These are phyloP conservation scores for Populus pruinosa DNA, from an alignment of 345 rosid species.

Conservation along the genomic window DNA sequence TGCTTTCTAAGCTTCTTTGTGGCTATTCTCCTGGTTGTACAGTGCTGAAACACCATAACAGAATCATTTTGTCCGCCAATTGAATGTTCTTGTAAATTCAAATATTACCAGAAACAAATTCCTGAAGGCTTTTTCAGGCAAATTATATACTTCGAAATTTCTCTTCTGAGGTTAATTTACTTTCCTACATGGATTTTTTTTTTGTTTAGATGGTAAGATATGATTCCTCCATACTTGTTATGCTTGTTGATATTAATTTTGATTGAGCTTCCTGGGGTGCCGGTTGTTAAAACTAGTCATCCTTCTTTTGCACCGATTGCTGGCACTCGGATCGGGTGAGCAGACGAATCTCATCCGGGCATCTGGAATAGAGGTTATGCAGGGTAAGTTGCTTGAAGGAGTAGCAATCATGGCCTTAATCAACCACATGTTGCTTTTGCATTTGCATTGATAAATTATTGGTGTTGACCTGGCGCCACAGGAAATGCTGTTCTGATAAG, in stretches of 20 bases:
- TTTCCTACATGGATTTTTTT: background rate
- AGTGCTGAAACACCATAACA: slow-evolving; percentile 21
- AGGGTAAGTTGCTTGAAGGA: background rate
- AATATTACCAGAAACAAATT: slow-evolving; percentile 7
- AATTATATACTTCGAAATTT: slow-evolving; percentile 16
- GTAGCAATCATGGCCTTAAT: background rate
- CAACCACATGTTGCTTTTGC: background rate
- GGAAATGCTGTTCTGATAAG: background rate
- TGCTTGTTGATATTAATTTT: background rate
- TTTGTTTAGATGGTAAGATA: background rate
- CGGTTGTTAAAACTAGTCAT: background rate
- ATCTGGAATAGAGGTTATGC: background rate
- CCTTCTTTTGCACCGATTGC: background rate
- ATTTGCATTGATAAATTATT: background rate
- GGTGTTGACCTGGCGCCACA: background rate
- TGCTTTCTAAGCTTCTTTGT: slow-evolving; percentile 14
- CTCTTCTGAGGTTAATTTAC: background rate
- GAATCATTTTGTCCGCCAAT: slow-evolving; percentile 18
- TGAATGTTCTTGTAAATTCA: slow-evolving; percentile 31
- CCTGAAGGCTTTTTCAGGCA: slow-evolving; percentile 8
- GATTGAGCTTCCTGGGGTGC: background rate
- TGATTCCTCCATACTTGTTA: background rate
- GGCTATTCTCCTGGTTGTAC: slow-evolving; percentile 33
- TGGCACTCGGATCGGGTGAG: background rate
- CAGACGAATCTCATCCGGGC: background rate